These are phyloP conservation scores for Leccinum longicurvipes DNA, from an alignment of 768 basidiomycete species.

Conservation along the genomic window DNA sequence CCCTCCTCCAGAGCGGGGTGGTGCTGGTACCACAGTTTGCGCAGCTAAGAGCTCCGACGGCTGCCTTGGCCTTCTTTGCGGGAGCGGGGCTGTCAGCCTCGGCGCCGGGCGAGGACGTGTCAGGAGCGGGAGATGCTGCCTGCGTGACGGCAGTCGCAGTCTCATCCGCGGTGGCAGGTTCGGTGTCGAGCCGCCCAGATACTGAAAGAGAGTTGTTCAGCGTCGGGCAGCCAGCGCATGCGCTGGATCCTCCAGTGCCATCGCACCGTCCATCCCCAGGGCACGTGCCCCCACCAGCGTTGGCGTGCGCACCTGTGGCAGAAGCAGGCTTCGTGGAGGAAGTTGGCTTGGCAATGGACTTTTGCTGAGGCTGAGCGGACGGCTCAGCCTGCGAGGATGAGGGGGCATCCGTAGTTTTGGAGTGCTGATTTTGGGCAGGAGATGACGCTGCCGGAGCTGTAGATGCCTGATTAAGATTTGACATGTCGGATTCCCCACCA, in stretches of 20 bases:
- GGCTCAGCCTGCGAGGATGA: slow-evolving; percentile 27
- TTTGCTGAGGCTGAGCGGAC: slow-evolving; percentile 25
- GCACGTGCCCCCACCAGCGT: slow-evolving; percentile 65
- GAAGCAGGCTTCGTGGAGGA: slow-evolving; percentile 27
- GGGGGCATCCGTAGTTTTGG: slow-evolving; percentile 28
- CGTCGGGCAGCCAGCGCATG: slow-evolving; percentile 95
- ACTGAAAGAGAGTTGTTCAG: slow-evolving; percentile 79
- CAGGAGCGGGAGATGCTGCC: slow-evolving; percentile 29
- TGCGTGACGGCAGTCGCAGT: slow-evolving; percentile 15
- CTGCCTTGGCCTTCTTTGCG: slow-evolving; percentile 33
- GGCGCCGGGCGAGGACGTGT: slow-evolving; percentile 33
- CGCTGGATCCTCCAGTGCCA: slow-evolving; percentile 90
- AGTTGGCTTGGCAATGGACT: slow-evolving; percentile 22
- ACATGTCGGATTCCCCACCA: slow-evolving; percentile 33
- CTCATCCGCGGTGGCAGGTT: slow-evolving; percentile 29
- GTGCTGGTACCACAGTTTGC: slow-evolving; percentile 88
- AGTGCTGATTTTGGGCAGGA: slow-evolving; percentile 31
- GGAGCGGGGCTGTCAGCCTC: slow-evolving; percentile 31
- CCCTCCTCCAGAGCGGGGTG: slow-evolving; percentile 86
- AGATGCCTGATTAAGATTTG: slow-evolving; percentile 36
- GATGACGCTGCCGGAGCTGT: slow-evolving; percentile 27
- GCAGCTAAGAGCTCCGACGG: slow-evolving; percentile 77
- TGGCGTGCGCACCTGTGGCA: slow-evolving; percentile 32
- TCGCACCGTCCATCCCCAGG: slow-evolving; percentile 98
- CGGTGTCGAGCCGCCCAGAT: slow-evolving; percentile 39